Percentiles rank a stretch among this genome's conserved stretches.
Evolutionary conservation across 495 filamentous ascomycete genomes (phyloP).

Genomic region (Corynascus novoguineensis): DNA sequence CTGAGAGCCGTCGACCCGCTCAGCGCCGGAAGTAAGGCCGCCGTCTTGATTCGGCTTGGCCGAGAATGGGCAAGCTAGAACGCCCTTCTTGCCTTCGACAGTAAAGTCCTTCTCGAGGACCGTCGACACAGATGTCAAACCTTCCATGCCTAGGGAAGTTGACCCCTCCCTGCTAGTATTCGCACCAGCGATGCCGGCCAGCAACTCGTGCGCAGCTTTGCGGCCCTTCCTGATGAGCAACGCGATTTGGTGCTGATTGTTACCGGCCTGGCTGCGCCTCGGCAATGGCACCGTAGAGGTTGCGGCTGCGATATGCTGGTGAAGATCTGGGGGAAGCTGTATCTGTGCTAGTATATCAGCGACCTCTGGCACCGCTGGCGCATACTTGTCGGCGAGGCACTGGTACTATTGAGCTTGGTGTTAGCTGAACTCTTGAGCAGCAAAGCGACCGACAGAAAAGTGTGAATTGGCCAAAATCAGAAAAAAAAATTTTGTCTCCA

Average conservation of each 20-base stretch:
- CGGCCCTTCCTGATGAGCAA: constrained; percentile 51
- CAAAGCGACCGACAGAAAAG: constrained; percentile 18
- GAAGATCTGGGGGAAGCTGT: constrained; percentile 49
- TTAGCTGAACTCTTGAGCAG: constrained; percentile 16
- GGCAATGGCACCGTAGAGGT: constrained; percentile 48
- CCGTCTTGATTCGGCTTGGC: constrained; percentile 24
- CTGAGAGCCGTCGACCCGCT: constrained; percentile 22
- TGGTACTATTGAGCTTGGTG: constrained; percentile 40
- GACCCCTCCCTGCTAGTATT: constrained; percentile 37
- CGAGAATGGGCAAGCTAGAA: constrained; percentile 58
- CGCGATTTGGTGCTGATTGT: constrained; percentile 49
- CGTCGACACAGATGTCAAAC: constrained; percentile 47
- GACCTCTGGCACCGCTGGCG: constrained; percentile 46
- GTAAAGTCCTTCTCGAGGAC: constrained; percentile 63
- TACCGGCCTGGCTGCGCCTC: constrained; percentile 32
- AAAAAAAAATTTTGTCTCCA: constrained; percentile 45
- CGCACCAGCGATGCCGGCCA: constrained; percentile 34
- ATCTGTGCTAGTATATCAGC: constrained; percentile 50
- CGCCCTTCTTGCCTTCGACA: constrained; percentile 54
- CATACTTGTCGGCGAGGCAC: constrained; percentile 53
- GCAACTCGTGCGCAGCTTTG: constrained; percentile 43
- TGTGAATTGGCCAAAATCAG: constrained; percentile 35
- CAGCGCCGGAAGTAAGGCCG: constrained; percentile 8
- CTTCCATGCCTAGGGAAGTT: constrained; percentile 33
- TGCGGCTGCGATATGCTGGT: constrained; percentile 38